Conservation (phyloP, 352 stramenopile species). For the Pythium volutum region DNA sequence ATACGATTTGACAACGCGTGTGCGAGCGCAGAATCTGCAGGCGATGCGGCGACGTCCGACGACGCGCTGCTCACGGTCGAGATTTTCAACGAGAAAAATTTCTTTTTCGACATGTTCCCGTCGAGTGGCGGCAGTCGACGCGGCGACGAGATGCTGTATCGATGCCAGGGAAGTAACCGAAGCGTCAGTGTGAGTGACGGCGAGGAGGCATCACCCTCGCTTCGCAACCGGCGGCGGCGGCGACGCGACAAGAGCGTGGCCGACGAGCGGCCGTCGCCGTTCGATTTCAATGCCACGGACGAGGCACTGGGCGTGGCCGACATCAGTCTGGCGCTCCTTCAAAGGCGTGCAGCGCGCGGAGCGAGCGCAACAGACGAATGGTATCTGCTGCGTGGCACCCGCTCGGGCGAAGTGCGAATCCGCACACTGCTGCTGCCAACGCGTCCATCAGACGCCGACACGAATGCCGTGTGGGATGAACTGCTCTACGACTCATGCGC, state of each 20-base stretch:
- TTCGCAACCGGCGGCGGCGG: not conserved
- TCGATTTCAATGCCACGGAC: conserved; percentile 24
- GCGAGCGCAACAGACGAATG: conserved; percentile 49
- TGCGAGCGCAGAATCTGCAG: conserved; percentile 6
- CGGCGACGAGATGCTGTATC: not conserved
- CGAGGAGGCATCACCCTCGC: not conserved
- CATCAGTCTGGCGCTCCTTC: conserved; percentile 40
- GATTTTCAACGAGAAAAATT: conserved; percentile 71
- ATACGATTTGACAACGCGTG: not conserved
- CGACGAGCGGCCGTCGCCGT: not conserved
- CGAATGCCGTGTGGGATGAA: conserved; percentile 41
- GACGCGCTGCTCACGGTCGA: conserved; percentile 33
- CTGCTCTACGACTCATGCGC: conserved; percentile 23
- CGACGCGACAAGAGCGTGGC: not conserved
- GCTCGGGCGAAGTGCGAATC: conserved; percentile 61
- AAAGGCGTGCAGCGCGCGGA: conserved; percentile 25
- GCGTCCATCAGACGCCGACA: not conserved
- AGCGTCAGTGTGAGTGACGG: not conserved
- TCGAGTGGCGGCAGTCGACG: conserved; percentile 6
- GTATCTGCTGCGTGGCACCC: conserved; percentile 48
- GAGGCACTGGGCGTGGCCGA: conserved; percentile 54
- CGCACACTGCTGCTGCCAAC: conserved; percentile 49
- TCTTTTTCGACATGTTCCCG: conserved; percentile 87
- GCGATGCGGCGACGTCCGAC: conserved; percentile 5
- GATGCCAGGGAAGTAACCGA: not conserved